phyloP scores from a whole-genome alignment of 2,329 filamentous ascomycete genomes.

The Xylaria sp. region DNA sequence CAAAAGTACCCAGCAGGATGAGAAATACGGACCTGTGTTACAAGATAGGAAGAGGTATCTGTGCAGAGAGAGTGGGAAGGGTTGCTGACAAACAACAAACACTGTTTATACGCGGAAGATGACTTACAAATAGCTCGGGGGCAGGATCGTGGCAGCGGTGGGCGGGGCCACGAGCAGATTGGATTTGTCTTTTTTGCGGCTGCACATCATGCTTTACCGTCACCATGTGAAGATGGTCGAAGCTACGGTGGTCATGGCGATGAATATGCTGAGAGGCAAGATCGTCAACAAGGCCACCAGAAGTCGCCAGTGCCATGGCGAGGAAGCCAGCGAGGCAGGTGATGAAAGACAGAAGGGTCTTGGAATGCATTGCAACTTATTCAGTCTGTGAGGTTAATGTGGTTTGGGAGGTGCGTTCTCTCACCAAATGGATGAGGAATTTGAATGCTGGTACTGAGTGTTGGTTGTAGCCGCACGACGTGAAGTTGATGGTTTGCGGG shows the following conservation, averaged over 20 bases:
- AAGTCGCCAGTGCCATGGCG: conserved; percentile 20
- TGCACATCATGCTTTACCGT: neutral
- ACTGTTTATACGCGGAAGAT: neutral
- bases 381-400: neutral
- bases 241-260: neutral
- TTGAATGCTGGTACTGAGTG: neutral
- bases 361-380: conserved; percentile 24
- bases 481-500: too few species aligned
- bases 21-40: neutral
- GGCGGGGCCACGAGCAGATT: conserved; percentile 29
- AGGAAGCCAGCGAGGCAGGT: conserved; percentile 25
- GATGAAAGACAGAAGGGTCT: neutral
- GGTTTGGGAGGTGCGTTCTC: neutral
- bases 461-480: neutral
- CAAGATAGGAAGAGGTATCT: neutral
- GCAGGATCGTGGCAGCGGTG: conserved; percentile 42
- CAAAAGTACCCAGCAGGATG: neutral
- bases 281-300: neutral
- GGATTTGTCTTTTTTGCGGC: conserved; percentile 10
- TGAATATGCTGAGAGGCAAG: conserved; percentile 9
- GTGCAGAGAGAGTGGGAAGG: neutral
- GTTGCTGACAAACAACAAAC: neutral
- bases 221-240: neutral
- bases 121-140: conserved; percentile 40
- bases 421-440: neutral